Evolutionary conservation across 306 rosid genomes (phyloP).

Genomic region (Alnus rubra): DNA sequence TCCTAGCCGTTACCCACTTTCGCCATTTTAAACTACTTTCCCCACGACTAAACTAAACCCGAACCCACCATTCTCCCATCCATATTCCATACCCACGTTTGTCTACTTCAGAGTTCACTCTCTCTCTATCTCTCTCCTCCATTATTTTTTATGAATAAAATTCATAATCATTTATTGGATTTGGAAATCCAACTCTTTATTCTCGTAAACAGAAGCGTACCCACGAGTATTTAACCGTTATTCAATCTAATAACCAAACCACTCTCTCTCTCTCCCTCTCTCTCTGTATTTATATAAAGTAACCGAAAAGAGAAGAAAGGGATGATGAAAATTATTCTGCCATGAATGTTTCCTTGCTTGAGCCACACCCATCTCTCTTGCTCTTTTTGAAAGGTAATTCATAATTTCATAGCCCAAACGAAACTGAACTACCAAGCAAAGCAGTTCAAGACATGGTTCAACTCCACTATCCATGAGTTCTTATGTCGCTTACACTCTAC

Average conservation of each 20-base stretch:
- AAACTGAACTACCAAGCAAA: constrained; percentile 61
- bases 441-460: constrained; percentile 5
- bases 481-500: constrained; percentile 35
- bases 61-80: not conserved
- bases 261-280: not conserved
- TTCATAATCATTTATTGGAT: not conserved
- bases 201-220: not conserved
- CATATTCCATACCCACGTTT: not conserved
- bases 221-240: not conserved
- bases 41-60: constrained; percentile 7
- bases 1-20: constrained; percentile 29
- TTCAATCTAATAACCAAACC: not conserved
- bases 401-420: constrained; percentile 33
- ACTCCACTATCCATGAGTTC: constrained; percentile 16
- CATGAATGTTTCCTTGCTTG: constrained; percentile 80
- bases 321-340: constrained; percentile 23
- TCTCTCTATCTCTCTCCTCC: not conserved
- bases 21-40: not conserved
- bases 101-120: not conserved
- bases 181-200: not conserved
- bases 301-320: constrained; percentile 2
- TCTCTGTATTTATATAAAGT: not conserved
- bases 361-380: constrained; percentile 52
- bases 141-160: not conserved
- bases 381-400: constrained; percentile 22